Evolutionary conservation across 768 basidiomycete species (phyloP).

Genomic region (Amanita rubescens): DNA sequence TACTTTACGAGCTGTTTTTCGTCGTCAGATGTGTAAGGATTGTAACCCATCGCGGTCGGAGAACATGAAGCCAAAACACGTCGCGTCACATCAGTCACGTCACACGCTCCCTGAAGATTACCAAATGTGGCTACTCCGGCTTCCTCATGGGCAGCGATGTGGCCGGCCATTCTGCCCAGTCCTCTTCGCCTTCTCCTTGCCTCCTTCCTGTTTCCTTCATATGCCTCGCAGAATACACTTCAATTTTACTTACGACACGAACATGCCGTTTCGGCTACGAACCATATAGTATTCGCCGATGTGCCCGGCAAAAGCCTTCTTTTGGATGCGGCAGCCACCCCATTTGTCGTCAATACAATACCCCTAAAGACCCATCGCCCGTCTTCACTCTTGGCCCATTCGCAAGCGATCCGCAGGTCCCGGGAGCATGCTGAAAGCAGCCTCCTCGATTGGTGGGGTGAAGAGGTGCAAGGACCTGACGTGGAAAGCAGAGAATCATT

Average conservation of each 20-base stretch:
- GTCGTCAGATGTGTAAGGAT: slow-evolving; percentile 29
- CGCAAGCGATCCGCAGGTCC: slow-evolving; percentile 24
- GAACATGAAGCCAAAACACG: not conserved
- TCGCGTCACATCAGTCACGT: not conserved
- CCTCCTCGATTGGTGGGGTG: slow-evolving; percentile 47
- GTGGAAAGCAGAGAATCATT: slow-evolving; percentile 59
- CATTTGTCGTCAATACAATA: slow-evolving; percentile 30
- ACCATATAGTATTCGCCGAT: slow-evolving; percentile 45
- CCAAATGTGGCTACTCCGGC: not conserved
- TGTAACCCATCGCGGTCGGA: slow-evolving; percentile 12
- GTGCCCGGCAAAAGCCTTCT: slow-evolving; percentile 24
- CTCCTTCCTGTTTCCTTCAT: slow-evolving; percentile 27
- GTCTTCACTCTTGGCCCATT: slow-evolving; percentile 26
- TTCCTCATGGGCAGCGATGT: slow-evolving; percentile 5
- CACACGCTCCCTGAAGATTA: not conserved
- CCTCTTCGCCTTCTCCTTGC: slow-evolving; percentile 21
- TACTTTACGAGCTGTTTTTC: slow-evolving; percentile 37
- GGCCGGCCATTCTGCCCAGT: slow-evolving; percentile 1
- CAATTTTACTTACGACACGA: slow-evolving; percentile 49
- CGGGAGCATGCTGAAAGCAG: slow-evolving; percentile 24
- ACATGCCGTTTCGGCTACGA: slow-evolving; percentile 34
- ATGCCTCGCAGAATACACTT: slow-evolving; percentile 19
- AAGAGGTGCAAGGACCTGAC: slow-evolving; percentile 57
- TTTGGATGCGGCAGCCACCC: not conserved
- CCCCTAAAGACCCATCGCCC: slow-evolving; percentile 33